Evolutionary conservation across 192 early-diverging fungal genomes (phyloP), one percentile per base, ranked within the genome.

Genomic region (Umbelopsis vinacea): DNA sequence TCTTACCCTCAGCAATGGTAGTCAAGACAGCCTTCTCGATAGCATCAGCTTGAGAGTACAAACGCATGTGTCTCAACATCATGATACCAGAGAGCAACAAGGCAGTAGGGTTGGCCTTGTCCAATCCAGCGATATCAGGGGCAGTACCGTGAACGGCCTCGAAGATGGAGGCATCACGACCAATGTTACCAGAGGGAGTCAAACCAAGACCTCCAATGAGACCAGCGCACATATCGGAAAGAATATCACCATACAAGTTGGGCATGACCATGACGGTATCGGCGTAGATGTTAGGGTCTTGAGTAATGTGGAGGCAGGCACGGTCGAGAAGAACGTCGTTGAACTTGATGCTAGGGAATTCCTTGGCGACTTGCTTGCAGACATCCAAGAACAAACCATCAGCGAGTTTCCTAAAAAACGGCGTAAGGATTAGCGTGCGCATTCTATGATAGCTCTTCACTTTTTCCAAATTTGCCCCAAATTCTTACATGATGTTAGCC

Each of bases 191-290:
- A 46, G 94, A 95, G 47, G 97, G 97, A 11, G 97, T 99, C 76
- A 99, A 85, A 43, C 97, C 97, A 67, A 99, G 90, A 57, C 97
- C 97, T 72, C 97, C 97, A 76, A 99, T 99, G 54, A 99, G 88
- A 71, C 97, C 97, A 70, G 97, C 97, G 72, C 96, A 91, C 88
- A 99, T 92, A 79, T 99, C 97, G 23, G 92, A 94, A 67, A 99
- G 86, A 87, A 99, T 99, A 83, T 99, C 97, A 75, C 97, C 97
- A 74, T 99, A 99, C 77, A 99, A 88, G 91, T 99, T 99, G 66
- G 97, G 97, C 96, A 99, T 98, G 77, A 97, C 97, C 96, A 99
- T 97, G 79, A 99, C 97, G 23, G 94, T 95, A 77, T 94, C 86
- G 46, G 88, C 89, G 74, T 89, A 99, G 69, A 93, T 86, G 60